A percentile compares a stretch with the other conserved stretches of the same genome.
phyloP scores from a whole-genome alignment of 495 filamentous ascomycete genomes.

The Hypoxylon fragiforme region DNA sequence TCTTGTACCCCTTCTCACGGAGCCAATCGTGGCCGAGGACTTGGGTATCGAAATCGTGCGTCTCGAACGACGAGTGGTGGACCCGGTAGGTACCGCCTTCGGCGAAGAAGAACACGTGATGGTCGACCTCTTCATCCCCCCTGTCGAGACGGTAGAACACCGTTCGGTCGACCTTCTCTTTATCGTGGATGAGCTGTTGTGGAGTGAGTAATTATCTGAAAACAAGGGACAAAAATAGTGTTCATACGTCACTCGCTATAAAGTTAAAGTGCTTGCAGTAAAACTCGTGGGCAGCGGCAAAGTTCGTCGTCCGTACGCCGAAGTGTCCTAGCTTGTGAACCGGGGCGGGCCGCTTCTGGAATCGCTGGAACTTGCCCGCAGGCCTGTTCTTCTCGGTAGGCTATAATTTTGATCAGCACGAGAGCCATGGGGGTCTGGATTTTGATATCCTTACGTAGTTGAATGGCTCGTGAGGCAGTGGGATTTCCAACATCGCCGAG shows the following conservation, averaged over 20 bases:
- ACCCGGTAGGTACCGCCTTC: constrained; percentile 60
- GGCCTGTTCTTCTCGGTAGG: constrained; percentile 54
- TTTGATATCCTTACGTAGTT: constrained; percentile 38
- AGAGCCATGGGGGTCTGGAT: too few relatives aligned
- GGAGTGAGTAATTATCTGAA: constrained; percentile 2
- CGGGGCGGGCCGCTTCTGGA: constrained; percentile 65
- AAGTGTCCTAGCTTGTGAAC: constrained; percentile 79
- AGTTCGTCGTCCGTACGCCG: constrained; percentile 64
- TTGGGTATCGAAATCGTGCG: constrained; percentile 76
- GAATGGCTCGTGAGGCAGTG: constrained; percentile 25
- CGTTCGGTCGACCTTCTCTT: constrained; percentile 54
- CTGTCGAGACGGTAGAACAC: constrained; percentile 68
- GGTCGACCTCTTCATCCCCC: constrained; percentile 63
- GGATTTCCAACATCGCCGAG: constrained; percentile 33
- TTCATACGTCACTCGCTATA: constrained; percentile 56
- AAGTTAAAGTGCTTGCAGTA: constrained; percentile 72
- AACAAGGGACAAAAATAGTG: too few relatives aligned
- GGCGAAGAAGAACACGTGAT: constrained; percentile 74
- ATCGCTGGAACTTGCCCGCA: constrained; percentile 53
- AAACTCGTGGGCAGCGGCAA: constrained; percentile 59
- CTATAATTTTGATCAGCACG: too few relatives aligned
- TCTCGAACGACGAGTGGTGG: constrained; percentile 75
- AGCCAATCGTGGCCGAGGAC: constrained; percentile 75
- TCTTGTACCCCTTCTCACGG: constrained; percentile 61
- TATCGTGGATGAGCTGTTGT: constrained; percentile 52